Evolutionary conservation across 2,329 filamentous ascomycete genomes (phyloP).

Genomic region (Colletotrichum aenigma): DNA sequence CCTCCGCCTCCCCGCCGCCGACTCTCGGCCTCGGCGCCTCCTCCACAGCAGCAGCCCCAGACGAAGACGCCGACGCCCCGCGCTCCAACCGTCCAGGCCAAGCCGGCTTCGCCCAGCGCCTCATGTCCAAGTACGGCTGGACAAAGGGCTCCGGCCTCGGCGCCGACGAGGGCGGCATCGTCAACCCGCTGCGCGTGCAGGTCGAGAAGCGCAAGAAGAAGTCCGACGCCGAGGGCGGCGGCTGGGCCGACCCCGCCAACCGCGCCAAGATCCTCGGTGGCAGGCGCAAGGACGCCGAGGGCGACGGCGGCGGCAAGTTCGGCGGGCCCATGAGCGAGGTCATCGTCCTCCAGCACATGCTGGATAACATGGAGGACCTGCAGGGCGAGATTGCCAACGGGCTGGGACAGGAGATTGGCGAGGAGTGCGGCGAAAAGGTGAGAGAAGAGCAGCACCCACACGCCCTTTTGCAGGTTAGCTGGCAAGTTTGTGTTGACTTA

Average conservation of each 20-base stretch:
- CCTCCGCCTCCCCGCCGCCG: constrained; percentile 46
- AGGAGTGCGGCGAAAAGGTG: constrained; percentile 85
- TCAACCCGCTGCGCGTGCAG: constrained; percentile 81
- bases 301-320: constrained; percentile 53
- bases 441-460: neutral
- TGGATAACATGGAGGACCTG: constrained; percentile 79
- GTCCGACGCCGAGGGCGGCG: constrained; percentile 78
- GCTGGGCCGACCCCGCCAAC: constrained; percentile 71
- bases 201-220: constrained; percentile 86
- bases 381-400: constrained; percentile 76
- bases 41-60: neutral
- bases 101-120: constrained; percentile 81
- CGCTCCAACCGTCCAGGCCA: constrained; percentile 77
- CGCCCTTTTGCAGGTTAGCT: neutral
- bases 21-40: constrained; percentile 54
- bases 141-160: constrained; percentile 86
- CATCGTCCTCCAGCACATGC: constrained; percentile 82
- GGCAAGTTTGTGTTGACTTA: neutral
- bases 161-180: constrained; percentile 80
- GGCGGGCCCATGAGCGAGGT: constrained; percentile 77
- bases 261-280: constrained; percentile 84
- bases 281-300: constrained; percentile 51
- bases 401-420: constrained; percentile 92
- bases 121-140: constrained; percentile 96
- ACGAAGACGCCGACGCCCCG: constrained; percentile 41